These are phyloP conservation scores for Haberlea rhodopensis DNA, from an alignment of 257 asterid species.

Conservation along the genomic window DNA sequence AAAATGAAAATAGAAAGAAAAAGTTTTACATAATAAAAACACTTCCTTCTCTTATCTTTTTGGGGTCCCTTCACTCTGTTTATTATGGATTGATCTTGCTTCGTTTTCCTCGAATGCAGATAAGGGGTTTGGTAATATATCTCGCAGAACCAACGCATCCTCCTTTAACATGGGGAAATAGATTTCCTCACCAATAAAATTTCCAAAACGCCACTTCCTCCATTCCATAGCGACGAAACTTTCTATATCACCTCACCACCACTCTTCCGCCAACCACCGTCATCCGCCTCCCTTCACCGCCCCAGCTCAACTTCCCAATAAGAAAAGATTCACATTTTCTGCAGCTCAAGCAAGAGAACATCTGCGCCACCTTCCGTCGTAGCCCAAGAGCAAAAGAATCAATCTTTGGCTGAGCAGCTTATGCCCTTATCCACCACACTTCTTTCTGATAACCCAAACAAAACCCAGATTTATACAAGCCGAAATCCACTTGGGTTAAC, in stretches of 20 bases:
- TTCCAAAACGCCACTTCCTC: too few relatives aligned
- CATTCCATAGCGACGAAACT: conserved; percentile 67
- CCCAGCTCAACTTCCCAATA: conserved; percentile 34
- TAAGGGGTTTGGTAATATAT: too few relatives aligned
- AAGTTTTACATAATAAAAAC: too few relatives aligned
- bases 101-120: too few relatives aligned
- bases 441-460: conserved; percentile 62
- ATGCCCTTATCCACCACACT: conserved; percentile 66
- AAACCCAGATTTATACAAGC: conserved; percentile 58
- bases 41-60: too few relatives aligned
- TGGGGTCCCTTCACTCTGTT: too few relatives aligned
- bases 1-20: too few relatives aligned
- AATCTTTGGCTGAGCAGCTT: conserved; percentile 83
- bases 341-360: conserved; percentile 42
- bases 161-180: too few relatives aligned
- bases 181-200: too few relatives aligned
- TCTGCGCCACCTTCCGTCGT: conserved; percentile 38
- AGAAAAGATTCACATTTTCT: conserved; percentile 39
- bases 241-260: conserved; percentile 41
- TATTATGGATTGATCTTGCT: too few relatives aligned
- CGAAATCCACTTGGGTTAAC: conserved; percentile 89
- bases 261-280: conserved; percentile 36
- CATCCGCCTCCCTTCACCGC: conserved; percentile 34
- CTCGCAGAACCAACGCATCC: too few relatives aligned
- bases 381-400: conserved; percentile 38